Evolutionary conservation across 2,329 filamentous ascomycete species (phyloP).

Genomic region (Neonectria sp.): DNA sequence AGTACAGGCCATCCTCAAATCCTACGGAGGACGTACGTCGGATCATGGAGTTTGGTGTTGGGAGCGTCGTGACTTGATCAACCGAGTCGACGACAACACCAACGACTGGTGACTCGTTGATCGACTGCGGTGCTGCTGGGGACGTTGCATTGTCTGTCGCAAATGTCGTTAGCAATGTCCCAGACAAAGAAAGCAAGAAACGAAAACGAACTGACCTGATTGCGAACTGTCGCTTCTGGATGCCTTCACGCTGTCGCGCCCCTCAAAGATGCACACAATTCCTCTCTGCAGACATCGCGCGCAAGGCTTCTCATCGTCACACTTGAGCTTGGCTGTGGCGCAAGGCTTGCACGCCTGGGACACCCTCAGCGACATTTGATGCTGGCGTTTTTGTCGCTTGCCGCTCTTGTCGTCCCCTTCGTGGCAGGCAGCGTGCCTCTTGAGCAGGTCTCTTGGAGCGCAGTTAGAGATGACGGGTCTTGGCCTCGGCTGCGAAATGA

Average conservation of each 20-base stretch:
- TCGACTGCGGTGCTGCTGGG: not conserved
- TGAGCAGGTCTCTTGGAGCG: constrained; percentile 29
- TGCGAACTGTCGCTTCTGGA: constrained; percentile 25
- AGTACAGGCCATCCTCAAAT: not conserved
- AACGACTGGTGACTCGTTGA: constrained; percentile 10
- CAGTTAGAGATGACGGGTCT: not conserved
- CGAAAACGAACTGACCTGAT: constrained; percentile 12
- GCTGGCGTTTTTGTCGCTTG: constrained; percentile 31
- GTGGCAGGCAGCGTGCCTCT: constrained; percentile 32
- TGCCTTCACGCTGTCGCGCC: constrained; percentile 25
- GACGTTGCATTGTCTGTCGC: constrained; percentile 13
- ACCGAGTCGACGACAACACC: constrained; percentile 18
- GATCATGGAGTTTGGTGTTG: constrained; percentile 27
- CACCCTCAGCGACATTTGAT: constrained; percentile 26
- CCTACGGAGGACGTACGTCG: not conserved
- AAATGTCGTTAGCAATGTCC: not conserved
- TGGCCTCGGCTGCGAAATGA: too few relatives aligned
- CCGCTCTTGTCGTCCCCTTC: constrained; percentile 28
- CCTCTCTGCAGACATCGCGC: constrained; percentile 27
- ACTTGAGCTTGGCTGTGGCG: constrained; percentile 34
- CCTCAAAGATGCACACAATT: constrained; percentile 22
- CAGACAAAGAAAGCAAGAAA: not conserved
- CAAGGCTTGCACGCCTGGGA: constrained; percentile 36
- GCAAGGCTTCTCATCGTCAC: constrained; percentile 32
- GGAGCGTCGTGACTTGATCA: constrained; percentile 21